Conservation (phyloP, 2,329 filamentous ascomycete genomes). For the Fusarium praegraminearum region DNA sequence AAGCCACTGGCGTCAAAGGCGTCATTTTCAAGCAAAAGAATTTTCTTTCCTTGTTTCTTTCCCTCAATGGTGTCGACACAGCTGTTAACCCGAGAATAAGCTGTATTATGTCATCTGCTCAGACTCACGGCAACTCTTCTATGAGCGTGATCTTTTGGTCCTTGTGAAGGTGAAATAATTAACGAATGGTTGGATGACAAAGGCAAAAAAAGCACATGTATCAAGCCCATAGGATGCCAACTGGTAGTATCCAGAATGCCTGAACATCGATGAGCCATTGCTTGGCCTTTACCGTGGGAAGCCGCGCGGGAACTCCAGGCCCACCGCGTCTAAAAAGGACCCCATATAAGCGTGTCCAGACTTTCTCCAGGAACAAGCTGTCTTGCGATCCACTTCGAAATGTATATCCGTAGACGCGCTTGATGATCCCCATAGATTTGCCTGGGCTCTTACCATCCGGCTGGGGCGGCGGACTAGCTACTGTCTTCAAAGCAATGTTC, state of each 20-base stretch:
- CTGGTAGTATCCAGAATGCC: background rate
- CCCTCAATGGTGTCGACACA: background rate
- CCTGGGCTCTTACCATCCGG: constrained; percentile 2
- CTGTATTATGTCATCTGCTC: background rate
- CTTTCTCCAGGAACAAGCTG: background rate
- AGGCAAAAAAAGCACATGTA: background rate
- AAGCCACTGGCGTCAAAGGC: constrained; percentile 8
- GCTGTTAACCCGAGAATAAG: background rate
- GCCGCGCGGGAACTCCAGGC: background rate
- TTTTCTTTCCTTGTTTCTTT: background rate
- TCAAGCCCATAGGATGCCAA: background rate
- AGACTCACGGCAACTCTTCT: background rate
- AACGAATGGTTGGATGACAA: background rate
- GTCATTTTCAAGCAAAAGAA: background rate
- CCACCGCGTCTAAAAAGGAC: background rate
- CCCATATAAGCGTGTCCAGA: background rate
- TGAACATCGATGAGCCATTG: background rate
- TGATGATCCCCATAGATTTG: background rate
- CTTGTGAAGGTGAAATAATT: background rate
- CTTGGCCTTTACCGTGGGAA: background rate
- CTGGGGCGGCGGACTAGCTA: background rate
- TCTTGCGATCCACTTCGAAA: background rate
- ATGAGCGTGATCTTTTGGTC: background rate
- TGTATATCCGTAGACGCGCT: background rate
- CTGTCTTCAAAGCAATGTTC: background rate